Conservation (phyloP, 2,329 filamentous ascomycete species). For the Talaromyces piceae region DNA sequence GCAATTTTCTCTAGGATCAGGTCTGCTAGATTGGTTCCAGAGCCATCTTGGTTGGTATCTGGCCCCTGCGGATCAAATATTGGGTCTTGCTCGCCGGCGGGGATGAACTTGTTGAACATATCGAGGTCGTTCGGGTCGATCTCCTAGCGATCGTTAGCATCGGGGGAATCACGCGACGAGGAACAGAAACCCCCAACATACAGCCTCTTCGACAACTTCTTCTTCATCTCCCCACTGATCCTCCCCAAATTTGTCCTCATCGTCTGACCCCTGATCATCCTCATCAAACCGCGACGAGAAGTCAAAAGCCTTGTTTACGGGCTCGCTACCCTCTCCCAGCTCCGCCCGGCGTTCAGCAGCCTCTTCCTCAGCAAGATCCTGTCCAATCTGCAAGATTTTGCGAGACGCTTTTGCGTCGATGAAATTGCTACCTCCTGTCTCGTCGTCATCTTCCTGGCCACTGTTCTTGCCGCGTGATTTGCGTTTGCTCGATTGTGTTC, state of each 20-base stretch:
- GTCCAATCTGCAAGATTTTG: conserved; percentile 82
- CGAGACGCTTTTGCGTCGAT: conserved; percentile 82
- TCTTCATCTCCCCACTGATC: conserved; percentile 72
- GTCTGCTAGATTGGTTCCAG: conserved; percentile 76
- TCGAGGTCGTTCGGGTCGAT: conserved; percentile 84
- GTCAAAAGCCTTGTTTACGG: conserved; percentile 61
- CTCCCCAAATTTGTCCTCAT: conserved; percentile 47
- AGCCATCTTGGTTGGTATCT: conserved; percentile 42
- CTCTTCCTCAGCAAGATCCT: conserved; percentile 81
- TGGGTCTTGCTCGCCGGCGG: conserved; percentile 62
- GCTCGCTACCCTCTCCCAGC: conserved; percentile 30
- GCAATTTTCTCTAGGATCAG: conserved; percentile 93
- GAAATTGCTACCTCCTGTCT: conserved; percentile 37
- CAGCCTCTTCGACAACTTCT: conserved; percentile 51
- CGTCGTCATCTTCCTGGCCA: conserved; percentile 50
- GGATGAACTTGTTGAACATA: conserved; percentile 85
- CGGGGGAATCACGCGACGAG: background rate
- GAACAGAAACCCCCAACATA: conserved; percentile 17
- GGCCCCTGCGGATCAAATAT: conserved; percentile 55
- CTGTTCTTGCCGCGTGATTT: conserved; percentile 49
- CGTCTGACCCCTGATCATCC: conserved; percentile 41
- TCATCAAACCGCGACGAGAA: conserved; percentile 69
- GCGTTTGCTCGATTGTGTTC: conserved; percentile 63
- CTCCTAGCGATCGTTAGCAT: conserved; percentile 49
- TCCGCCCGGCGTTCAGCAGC: conserved; percentile 41